Evolutionary conservation across 768 basidiomycete species (phyloP), one percentile per base, ranked within the genome.

Genomic region (Serendipita sp.): DNA sequence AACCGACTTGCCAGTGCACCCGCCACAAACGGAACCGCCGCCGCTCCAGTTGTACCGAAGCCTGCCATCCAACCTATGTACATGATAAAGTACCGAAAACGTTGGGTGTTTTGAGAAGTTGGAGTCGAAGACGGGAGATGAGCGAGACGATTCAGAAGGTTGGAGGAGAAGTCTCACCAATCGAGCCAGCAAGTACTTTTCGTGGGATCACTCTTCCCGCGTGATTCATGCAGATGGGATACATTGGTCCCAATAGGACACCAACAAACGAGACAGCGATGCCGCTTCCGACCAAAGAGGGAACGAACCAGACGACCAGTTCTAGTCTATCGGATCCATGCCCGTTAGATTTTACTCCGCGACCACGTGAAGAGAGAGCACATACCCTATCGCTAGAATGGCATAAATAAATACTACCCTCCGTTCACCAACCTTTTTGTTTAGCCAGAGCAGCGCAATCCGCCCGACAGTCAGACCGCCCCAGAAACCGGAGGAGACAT

Each of bases 221-320:
- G 22, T 65, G 63, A 48, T 66, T 66, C 44, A 73, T 70, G 44
- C 70, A 68, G 20, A 86, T 79, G 1, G 85, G 85, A 68, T 84
- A 88, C 74, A 88, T 81, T 2, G 86, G 86, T 0, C 86, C 88
- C n/a, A 90, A 74, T 24, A 88, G 71, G 11, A 88, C 53, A 17
- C 87, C 88, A 16, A 87, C 72, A 50, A 87, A 66, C 1, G 84
- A 78, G 24, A 88, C 77, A 0, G 83, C 81, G 2, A 88, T 75
- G 2, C 80, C 86, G 66, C 80, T 77, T 2, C 80, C 84, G 7
- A 86, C 73, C 17, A 88, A 74, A 3, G 81, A 61, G 20, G 42
- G 42, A 0, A 80, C 79, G 3, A 79, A 71, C 84, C 84, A 85
- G 11, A 85, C 72, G 38, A 80, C 70, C 33, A 84, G 67, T 65